Evolutionary conservation across 495 filamentous ascomycete genomes (phyloP), one percentile per base, ranked within the genome.

Genomic region (Talaromyces adpressus): DNA sequence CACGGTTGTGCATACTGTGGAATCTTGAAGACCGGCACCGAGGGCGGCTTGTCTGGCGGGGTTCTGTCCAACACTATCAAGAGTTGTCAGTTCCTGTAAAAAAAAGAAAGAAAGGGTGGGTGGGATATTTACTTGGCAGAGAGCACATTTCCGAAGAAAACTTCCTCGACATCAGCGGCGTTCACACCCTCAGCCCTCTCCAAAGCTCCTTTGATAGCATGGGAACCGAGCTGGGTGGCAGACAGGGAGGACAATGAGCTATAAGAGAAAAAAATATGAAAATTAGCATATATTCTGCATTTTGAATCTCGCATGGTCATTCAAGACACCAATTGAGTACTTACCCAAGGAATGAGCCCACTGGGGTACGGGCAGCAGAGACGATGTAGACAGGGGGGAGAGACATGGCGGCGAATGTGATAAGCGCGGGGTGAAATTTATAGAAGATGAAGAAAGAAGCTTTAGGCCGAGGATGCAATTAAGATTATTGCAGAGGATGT

Each of bases 71-170:
- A 98, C 85, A 77, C 94, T 98, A 47, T 53, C 60, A 29, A 63
- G 36, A 25, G 18, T 54, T 30, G 27, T 67, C 53, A 72, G 69
- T 62, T 60, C 18, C 65, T 32, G 20, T 3, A 6, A 4, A 25
- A 16, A 22, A 45, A 8, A 22, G 29, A 8, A n/a, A 41, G 36
- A 49, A 47, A 14, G 11, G 14, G 20, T 66, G 41, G 14, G 47
- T 36, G 4, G 12, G 36, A 27, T 59, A 58, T 83, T 68, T 82
- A 97, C 93, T 92, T 92, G 70, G 93, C 94, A 52, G 92, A 95
- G 68, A 98, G 84, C 60, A 98, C 94, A 82, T 98, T 98, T 71
- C 94, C 94, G 69, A 96, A 94, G 83, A 94, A 95, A 71, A 98
- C 91, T 71, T 98, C 94, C 72, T 98, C 85, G 23, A 98, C 91